phyloP scores from a whole-genome alignment of 108 stramenopile genomes.

The Pseudonitzschia multistriata region DNA sequence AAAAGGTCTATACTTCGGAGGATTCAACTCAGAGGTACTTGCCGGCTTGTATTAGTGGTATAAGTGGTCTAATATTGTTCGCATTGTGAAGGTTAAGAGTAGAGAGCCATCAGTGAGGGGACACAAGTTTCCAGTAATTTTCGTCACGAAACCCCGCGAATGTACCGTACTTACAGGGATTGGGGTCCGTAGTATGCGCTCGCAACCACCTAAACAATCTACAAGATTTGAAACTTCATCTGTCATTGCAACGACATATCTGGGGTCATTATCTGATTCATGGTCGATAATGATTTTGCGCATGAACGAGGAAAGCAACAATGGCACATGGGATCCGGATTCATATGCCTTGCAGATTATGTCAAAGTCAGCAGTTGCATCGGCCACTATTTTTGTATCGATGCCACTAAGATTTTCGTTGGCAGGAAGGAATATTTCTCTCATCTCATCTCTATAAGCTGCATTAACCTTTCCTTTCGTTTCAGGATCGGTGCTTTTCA shows the following conservation, averaged over 20 bases:
- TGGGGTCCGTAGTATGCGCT: slow-evolving; percentile 48
- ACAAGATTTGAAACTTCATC: slow-evolving; percentile 35
- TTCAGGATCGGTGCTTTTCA: slow-evolving; percentile 24
- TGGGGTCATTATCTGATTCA: slow-evolving; percentile 13
- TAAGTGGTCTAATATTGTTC: background rate
- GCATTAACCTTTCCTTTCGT: slow-evolving; percentile 39
- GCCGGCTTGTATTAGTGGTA: slow-evolving; percentile 12
- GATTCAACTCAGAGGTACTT: background rate
- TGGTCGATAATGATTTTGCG: slow-evolving; percentile 40
- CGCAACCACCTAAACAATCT: slow-evolving; percentile 35
- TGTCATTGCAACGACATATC: slow-evolving; percentile 36
- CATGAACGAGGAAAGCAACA: slow-evolving; percentile 36
- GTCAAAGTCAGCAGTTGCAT: slow-evolving; percentile 25
- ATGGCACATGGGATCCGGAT: slow-evolving; percentile 36
- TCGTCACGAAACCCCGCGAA: background rate
- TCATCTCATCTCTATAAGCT: slow-evolving; percentile 43
- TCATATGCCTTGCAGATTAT: slow-evolving; percentile 30
- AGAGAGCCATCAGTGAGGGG: background rate
- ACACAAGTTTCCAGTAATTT: too few species aligned
- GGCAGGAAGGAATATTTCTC: slow-evolving; percentile 26
- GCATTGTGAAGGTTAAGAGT: background rate
- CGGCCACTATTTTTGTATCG: background rate
- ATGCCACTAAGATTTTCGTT: background rate
- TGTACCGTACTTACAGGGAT: slow-evolving; percentile 1
- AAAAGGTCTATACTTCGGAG: background rate